Evolutionary conservation across 1,284 basidiomycete species (phyloP), one percentile per base, ranked within the genome.

Genomic region (Rhodotorula sp.): DNA sequence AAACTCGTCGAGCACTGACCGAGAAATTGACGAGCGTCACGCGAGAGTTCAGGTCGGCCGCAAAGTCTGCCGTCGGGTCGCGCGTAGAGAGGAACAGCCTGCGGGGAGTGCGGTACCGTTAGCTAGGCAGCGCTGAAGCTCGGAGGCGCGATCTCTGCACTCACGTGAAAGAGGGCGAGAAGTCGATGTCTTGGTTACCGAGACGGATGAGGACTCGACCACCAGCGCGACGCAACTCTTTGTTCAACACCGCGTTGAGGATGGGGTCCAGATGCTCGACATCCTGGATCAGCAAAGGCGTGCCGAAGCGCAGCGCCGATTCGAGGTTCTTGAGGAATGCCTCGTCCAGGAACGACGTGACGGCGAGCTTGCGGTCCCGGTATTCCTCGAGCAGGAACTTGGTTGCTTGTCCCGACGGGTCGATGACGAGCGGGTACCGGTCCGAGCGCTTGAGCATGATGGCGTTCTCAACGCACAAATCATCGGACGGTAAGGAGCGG

Each of bases 11-110:
- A 6, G 30, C 29, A 29, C 71, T 20, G 93, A 99, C 99, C 24
- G 95, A 99, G 82, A 99, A 99, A 84, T 99, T 99, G 84, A 99
- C 95, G 79, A 99, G 97, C 0, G 95, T 96, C 49, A 99, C 96
- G 70, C 96, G 88, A 83, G 93, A 96, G 85, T 95, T 99, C 73
- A 99, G 94, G 80, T 99, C 95, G 2, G 96, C 94, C 29, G 95
- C 92, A 82, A 99, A 97, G 78, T 97, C 94, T 73, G 97, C 91
- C 0, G 94, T 95, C 1, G 97, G 95, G 81, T 99, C 95, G 33
- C 95, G 86, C 14, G 96, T 99, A 4, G 96, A 93, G 61, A 99
- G 85, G 87, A 99, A 99, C 92, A 99, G 95, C 17, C 74, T 75
- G 69, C 10, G 8, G 8, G 37, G 37, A 42, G 15, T 5, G 22